phyloP scores from a whole-genome alignment of 352 stramenopile species.

The Pythium biforme region DNA sequence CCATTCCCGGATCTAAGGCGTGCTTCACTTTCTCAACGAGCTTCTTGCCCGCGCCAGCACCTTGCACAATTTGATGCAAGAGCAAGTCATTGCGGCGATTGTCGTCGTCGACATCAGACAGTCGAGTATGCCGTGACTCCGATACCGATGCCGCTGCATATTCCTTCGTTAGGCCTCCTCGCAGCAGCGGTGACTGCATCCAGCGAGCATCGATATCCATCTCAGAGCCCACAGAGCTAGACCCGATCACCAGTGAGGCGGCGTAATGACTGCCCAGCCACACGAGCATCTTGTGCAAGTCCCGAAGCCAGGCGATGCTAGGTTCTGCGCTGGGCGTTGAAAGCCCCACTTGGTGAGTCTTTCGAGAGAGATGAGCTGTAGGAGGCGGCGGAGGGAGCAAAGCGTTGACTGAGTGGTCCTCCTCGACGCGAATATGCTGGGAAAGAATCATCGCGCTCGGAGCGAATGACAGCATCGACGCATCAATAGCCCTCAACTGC shows the following conservation, averaged over 20 bases:
- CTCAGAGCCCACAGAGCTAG: not conserved
- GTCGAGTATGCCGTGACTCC: not conserved
- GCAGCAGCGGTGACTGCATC: slow-evolving; percentile 34
- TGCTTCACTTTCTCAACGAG: slow-evolving; percentile 78
- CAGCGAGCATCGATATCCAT: slow-evolving; percentile 29
- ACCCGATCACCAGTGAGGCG: slow-evolving; percentile 31
- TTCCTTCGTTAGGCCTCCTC: slow-evolving; percentile 14
- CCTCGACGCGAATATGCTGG: slow-evolving; percentile 24
- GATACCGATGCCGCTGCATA: not conserved
- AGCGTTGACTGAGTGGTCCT: not conserved
- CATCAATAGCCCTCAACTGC: slow-evolving; percentile 8
- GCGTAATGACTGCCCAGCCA: slow-evolving; percentile 41
- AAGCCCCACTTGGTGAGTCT: not conserved
- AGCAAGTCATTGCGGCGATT: slow-evolving; percentile 48
- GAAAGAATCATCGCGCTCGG: slow-evolving; percentile 30
- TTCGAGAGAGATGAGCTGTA: not conserved
- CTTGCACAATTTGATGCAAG: slow-evolving; percentile 73
- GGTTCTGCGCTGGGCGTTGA: not conserved
- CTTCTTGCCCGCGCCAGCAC: slow-evolving; percentile 71
- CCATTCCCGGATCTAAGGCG: slow-evolving; percentile 52
- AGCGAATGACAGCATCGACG: slow-evolving; percentile 18
- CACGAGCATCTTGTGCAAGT: slow-evolving; percentile 37
- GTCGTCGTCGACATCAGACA: slow-evolving; percentile 4
- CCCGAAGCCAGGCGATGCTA: slow-evolving; percentile 29
- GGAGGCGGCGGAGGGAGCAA: slow-evolving; percentile 9